Percentiles rank a stretch among this genome's conserved stretches.
phyloP scores from a whole-genome alignment of 2,329 filamentous ascomycete genomes.

The Teratosphaeria pseudoeucalypti region DNA sequence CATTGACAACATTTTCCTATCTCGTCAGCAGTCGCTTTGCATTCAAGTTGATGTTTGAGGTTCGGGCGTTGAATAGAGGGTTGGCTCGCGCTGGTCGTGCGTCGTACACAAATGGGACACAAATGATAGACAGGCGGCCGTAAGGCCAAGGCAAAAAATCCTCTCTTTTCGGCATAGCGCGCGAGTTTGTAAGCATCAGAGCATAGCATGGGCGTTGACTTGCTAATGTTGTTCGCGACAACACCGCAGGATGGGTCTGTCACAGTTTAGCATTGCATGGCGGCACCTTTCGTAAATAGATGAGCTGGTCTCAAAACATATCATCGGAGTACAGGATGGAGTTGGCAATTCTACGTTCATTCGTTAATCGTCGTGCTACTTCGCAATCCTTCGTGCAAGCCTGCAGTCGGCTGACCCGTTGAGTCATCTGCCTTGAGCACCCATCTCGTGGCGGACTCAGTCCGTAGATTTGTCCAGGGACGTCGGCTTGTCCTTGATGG shows the following conservation, averaged over 20 bases:
- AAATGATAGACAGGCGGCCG: background rate
- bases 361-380: background rate
- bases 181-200: background rate
- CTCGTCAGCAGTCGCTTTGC: background rate
- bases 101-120: background rate
- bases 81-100: background rate
- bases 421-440: background rate
- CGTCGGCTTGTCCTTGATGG: slow-evolving; percentile 58
- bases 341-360: background rate
- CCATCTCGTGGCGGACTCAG: background rate
- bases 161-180: background rate
- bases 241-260: background rate
- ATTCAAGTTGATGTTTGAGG: background rate
- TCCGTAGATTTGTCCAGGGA: slow-evolving; percentile 20
- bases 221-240: background rate
- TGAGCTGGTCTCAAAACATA: background rate
- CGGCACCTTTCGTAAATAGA: background rate
- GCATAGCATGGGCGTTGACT: background rate
- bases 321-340: background rate
- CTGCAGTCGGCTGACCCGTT: background rate
- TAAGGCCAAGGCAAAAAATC: background rate
- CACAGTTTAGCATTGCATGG: background rate
- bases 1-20: background rate
- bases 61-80: background rate
- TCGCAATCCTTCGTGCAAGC: background rate